These are phyloP conservation scores for Emericellopsis terricola DNA, from an alignment of 495 filamentous ascomycete species.

Conservation along the genomic window DNA sequence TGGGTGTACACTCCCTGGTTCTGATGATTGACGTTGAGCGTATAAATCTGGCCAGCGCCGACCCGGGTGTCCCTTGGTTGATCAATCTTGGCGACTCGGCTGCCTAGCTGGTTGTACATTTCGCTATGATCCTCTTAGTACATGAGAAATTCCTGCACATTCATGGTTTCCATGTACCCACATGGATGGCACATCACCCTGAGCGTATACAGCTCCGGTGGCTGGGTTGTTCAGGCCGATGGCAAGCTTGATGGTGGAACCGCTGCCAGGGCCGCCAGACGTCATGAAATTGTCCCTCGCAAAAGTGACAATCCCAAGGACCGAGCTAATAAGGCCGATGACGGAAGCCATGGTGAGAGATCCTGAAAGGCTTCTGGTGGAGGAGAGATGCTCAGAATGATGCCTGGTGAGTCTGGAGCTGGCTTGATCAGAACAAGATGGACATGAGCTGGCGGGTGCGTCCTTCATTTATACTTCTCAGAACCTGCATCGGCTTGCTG, in stretches of 20 bases:
- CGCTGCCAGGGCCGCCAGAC: neutral
- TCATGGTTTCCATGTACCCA: neutral
- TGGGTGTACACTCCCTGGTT: slow-evolving; percentile 12
- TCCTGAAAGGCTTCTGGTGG: no score
- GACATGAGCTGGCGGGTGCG: no score
- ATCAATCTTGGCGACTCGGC: slow-evolving; percentile 8
- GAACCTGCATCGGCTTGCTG: no score
- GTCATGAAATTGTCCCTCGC: neutral
- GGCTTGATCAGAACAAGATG: no score
- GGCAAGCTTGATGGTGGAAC: slow-evolving; percentile 8
- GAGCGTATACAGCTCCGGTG: slow-evolving; percentile 2
- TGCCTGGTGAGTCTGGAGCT: no score
- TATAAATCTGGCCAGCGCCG: slow-evolving; percentile 6
- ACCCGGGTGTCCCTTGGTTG: slow-evolving; percentile 11
- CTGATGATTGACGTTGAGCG: slow-evolving; percentile 9
- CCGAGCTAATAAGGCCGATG: neutral
- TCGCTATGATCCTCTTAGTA: neutral
- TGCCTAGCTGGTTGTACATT: slow-evolving; percentile 13
- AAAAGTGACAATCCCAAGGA: neutral
- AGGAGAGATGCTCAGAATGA: no score
- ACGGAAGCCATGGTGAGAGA: neutral
- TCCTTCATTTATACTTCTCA: no score
- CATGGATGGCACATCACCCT: slow-evolving; percentile 13
- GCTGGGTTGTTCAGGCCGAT: slow-evolving; percentile 10
- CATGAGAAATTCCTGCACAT: neutral